Evolutionary conservation across 805 yeast species (phyloP).

Genomic region (Tetrapisispora phaffii): DNA sequence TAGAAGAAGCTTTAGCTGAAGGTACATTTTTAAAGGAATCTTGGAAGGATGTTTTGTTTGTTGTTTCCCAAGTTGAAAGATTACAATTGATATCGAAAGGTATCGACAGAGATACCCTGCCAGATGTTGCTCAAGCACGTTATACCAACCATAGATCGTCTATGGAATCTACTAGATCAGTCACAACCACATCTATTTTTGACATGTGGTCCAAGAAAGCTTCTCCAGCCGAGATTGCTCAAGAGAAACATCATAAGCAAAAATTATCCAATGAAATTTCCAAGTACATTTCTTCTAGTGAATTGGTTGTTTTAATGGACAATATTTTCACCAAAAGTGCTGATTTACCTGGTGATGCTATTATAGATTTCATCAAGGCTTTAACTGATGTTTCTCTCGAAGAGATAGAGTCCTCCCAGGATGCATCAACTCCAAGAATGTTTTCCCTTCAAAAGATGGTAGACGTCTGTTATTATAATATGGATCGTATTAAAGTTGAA

Average conservation of each 20-base stretch:
- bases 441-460: conserved; percentile 92
- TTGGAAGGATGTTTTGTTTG: conserved; percentile 76
- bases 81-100: conserved; percentile 83
- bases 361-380: conserved; percentile 78
- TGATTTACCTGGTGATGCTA: conserved; percentile 69
- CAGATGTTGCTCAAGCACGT: conserved; percentile 75
- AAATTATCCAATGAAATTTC: conserved; percentile 51
- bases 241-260: conserved; percentile 62
- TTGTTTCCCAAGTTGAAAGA: conserved; percentile 86
- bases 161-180: conserved; percentile 42
- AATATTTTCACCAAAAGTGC: conserved; percentile 78
- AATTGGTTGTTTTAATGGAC: conserved; percentile 72
- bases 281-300: conserved; percentile 49
- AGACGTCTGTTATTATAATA: conserved; percentile 94
- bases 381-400: conserved; percentile 78
- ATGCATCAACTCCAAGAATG: conserved; percentile 74
- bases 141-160: conserved; percentile 44
- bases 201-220: conserved; percentile 46
- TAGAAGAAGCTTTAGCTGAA: conserved; percentile 69
- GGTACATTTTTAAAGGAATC: conserved; percentile 66
- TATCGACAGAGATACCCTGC: conserved; percentile 69
- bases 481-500: conserved; percentile 90
- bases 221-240: conserved; percentile 57
- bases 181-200: conserved; percentile 38
- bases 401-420: conserved; percentile 83